Conservation (phyloP, 176 grass and related monocot species). For the Lolium perenne region DNA sequence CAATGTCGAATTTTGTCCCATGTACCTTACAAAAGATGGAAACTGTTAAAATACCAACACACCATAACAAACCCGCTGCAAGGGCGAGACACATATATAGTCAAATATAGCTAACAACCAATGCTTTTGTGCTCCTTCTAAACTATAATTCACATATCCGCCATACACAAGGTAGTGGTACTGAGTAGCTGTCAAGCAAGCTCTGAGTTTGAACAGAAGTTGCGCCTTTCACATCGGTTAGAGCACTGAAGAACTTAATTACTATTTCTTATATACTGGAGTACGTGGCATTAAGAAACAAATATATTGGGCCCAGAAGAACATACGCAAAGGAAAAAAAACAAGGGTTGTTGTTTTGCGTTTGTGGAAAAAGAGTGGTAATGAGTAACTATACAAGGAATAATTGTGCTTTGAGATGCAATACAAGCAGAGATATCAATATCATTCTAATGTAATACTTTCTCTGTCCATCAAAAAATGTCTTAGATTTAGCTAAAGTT, state of each 20-base stretch:
- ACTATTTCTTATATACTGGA: constrained; percentile 15
- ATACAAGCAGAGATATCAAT: constrained; percentile 28
- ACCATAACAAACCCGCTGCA: background rate
- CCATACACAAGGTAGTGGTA: background rate
- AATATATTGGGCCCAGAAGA: background rate
- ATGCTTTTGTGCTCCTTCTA: background rate
- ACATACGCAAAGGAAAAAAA: background rate
- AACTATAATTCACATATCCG: constrained; percentile 7
- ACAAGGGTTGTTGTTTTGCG: background rate
- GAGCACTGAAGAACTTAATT: constrained; percentile 20
- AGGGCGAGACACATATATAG: background rate
- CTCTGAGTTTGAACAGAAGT: background rate
- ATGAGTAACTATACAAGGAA: background rate
- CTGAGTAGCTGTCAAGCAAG: background rate
- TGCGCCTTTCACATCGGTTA: background rate
- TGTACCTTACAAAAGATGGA: constrained; percentile 42
- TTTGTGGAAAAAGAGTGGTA: background rate
- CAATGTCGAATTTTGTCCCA: constrained; percentile 75
- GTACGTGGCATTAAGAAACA: background rate
- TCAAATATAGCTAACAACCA: constrained; percentile 18
- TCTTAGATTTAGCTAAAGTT: no score
- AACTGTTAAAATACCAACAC: constrained; percentile 25
- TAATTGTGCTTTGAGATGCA: constrained; percentile 2
- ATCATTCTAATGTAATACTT: background rate
- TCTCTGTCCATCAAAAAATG: no score